phyloP scores from a whole-genome alignment of 306 rosid genomes.

The Prunus armeniaca region DNA sequence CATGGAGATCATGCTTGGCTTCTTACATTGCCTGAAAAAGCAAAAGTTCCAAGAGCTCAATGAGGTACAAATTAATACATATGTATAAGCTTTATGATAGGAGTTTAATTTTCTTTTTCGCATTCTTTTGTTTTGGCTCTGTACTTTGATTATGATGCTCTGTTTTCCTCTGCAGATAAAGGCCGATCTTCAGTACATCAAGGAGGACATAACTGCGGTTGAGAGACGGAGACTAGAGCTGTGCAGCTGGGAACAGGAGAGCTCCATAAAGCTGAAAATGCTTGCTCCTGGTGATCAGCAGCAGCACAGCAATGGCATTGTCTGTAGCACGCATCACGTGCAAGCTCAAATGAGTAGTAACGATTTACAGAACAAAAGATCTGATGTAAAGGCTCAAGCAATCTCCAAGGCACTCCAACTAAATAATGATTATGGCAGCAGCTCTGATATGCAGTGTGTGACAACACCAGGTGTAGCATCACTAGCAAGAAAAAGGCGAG shows the following conservation, averaged over 20 bases:
- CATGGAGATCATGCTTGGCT: constrained; percentile 64
- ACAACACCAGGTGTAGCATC: constrained; percentile 50
- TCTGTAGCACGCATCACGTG: constrained; percentile 41
- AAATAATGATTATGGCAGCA: constrained; percentile 46
- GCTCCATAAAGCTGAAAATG: constrained; percentile 59
- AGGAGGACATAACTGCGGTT: constrained; percentile 72
- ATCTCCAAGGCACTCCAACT: constrained; percentile 46
- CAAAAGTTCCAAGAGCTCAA: constrained; percentile 70
- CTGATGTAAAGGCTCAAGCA: constrained; percentile 45
- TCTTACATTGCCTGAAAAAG: constrained; percentile 63
- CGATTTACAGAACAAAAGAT: constrained; percentile 43
- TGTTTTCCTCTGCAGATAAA: constrained; percentile 47
- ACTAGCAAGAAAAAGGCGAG: constrained; percentile 63
- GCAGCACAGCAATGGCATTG: constrained; percentile 38
- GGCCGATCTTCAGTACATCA: constrained; percentile 75
- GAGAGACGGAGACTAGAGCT: constrained; percentile 77
- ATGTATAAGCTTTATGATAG: neutral
- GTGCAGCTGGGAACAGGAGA: constrained; percentile 48
- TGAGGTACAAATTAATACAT: constrained; percentile 39
- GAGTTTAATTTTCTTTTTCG: neutral
- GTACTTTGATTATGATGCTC: neutral
- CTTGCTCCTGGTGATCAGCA: constrained; percentile 44
- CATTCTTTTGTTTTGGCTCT: neutral
- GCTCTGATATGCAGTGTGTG: constrained; percentile 52
- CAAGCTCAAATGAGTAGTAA: constrained; percentile 53